Conservation (phyloP, 129 eudicot genomes). For the Escallonia rubra region DNA sequence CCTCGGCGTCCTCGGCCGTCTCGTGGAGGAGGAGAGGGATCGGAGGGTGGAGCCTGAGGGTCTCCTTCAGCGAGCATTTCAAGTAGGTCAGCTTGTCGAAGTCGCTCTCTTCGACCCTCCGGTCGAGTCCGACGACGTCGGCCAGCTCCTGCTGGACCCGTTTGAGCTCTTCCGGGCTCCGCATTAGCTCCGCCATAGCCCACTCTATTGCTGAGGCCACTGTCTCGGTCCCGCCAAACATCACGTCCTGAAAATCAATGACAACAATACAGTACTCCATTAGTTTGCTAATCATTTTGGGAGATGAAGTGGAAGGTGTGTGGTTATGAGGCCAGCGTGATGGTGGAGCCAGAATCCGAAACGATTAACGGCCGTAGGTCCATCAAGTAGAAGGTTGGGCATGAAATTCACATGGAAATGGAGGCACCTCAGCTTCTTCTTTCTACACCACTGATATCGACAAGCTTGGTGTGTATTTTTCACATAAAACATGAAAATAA, state of each 20-base stretch:
- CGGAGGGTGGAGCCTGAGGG: constrained; percentile 89
- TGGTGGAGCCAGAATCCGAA: too few relatives aligned
- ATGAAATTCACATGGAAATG: too few relatives aligned
- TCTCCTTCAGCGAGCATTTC: constrained; percentile 57
- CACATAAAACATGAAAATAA: too few relatives aligned
- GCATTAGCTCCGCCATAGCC: constrained; percentile 70
- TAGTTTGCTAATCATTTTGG: too few relatives aligned
- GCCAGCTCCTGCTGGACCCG: constrained; percentile 67
- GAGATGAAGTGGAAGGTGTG: too few relatives aligned
- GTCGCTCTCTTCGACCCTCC: constrained; percentile 63
- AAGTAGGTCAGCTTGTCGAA: constrained; percentile 72
- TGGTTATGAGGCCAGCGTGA: too few relatives aligned
- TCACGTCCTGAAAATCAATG: constrained; percentile 44
- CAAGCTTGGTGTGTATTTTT: too few relatives aligned
- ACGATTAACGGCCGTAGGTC: too few relatives aligned
- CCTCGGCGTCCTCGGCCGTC: constrained; percentile 51
- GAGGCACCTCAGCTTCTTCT: too few relatives aligned
- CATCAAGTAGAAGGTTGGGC: too few relatives aligned
- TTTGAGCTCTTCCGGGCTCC: constrained; percentile 54
- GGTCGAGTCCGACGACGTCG: constrained; percentile 54
- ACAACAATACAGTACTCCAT: too few relatives aligned
- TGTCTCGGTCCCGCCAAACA: constrained; percentile 91
- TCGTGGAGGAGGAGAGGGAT: constrained; percentile 80
- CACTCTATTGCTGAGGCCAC: constrained; percentile 89
- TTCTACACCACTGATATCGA: too few relatives aligned